Conservation (phyloP, 225 moss, liverwort and hornwort genomes). For the Thuidium tamariscinum region DNA sequence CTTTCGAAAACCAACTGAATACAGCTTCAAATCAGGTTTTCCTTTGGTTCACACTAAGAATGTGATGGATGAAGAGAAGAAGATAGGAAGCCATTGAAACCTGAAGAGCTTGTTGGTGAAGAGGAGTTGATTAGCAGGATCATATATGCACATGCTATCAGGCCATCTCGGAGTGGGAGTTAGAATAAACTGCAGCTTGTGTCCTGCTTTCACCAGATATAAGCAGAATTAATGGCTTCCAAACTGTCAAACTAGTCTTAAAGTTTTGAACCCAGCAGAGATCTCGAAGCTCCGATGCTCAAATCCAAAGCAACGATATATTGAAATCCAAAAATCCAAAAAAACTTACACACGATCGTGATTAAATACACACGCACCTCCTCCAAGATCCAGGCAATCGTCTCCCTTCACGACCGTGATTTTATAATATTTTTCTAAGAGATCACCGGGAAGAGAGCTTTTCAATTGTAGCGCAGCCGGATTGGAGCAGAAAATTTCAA, state of each 20-base stretch:
- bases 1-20: neutral
- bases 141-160: conserved; percentile 28
- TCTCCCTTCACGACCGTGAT: conserved; percentile 57
- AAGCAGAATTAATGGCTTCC: neutral
- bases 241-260: neutral
- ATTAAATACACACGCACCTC: conserved; percentile 28
- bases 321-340: neutral
- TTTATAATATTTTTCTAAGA: conserved; percentile 28
- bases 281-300: neutral
- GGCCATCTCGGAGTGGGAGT: conserved; percentile 36
- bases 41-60: neutral
- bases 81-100: neutral
- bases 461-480: conserved; percentile 68
- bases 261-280: neutral
- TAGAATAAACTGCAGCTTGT: conserved; percentile 25
- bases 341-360: neutral
- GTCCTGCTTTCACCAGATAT: conserved; percentile 2
- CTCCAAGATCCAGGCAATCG: conserved; percentile 67
- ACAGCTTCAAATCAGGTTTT: neutral
- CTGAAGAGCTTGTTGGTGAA: conserved; percentile 46
- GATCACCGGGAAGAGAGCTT: conserved; percentile 29
- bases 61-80: neutral
- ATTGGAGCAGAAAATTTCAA: conserved; percentile 83
- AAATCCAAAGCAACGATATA: neutral
- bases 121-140: conserved; percentile 30